Conservation (phyloP, 257 asterid genomes). For the Buddleja alternifolia region DNA sequence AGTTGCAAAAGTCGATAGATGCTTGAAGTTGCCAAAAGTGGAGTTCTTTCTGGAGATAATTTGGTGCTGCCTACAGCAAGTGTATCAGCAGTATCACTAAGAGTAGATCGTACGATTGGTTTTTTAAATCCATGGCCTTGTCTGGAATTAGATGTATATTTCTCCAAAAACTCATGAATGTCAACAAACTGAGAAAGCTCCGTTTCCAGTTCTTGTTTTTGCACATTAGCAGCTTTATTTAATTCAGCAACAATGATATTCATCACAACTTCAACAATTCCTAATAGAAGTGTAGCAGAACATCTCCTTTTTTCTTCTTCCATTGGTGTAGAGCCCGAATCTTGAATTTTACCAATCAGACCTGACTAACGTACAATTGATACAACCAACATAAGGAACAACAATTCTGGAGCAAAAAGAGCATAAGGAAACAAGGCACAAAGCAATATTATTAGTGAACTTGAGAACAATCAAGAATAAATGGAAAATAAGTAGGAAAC, state of each 20-base stretch:
- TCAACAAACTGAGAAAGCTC: conserved; percentile 66
- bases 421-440: background rate
- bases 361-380: conserved; percentile 58
- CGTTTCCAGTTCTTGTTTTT: conserved; percentile 60
- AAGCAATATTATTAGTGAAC: background rate
- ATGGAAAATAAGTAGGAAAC: conserved; percentile 2
- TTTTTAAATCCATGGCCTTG: conserved; percentile 47
- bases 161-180: conserved; percentile 56
- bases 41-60: conserved; percentile 56
- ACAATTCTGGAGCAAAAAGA: background rate
- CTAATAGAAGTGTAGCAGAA: conserved; percentile 55
- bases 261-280: conserved; percentile 71
- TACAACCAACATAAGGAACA: conserved; percentile 21
- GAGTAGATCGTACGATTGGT: conserved; percentile 42
- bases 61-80: conserved; percentile 42
- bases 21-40: conserved; percentile 73
- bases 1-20: conserved; percentile 54
- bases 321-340: conserved; percentile 40
- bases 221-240: conserved; percentile 50
- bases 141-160: conserved; percentile 39
- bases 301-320: conserved; percentile 65
- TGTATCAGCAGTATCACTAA: conserved; percentile 50
- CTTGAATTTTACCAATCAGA: conserved; percentile 54
- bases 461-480: conserved; percentile 3
- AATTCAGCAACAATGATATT: conserved; percentile 64